A percentile compares a stretch with the other conserved stretches of the same genome.
phyloP scores from a whole-genome alignment of 495 filamentous ascomycete genomes.

The Aspergillus nanangensis region DNA sequence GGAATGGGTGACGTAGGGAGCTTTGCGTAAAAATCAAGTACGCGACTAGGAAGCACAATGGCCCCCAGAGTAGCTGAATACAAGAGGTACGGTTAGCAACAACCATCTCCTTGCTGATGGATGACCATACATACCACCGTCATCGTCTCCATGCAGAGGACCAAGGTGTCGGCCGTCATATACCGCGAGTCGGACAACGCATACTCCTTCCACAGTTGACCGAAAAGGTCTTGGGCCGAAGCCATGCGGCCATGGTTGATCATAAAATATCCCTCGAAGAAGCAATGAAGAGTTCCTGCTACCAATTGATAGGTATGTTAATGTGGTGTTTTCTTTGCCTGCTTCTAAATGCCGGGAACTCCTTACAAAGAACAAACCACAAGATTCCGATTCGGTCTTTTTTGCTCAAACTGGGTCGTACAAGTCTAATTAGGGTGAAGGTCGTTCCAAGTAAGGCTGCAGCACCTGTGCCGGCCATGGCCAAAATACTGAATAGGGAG shows the following conservation, averaged over 20 bases:
- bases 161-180: constrained; percentile 71
- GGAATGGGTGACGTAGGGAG: constrained; percentile 64
- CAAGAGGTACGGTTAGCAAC: too few species aligned
- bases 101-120: neutral
- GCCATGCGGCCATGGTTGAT: constrained; percentile 59
- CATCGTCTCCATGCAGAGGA: constrained; percentile 79
- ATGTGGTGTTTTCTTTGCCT: too few species aligned
- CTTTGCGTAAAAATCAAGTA: constrained; percentile 54
- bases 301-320: too few species aligned
- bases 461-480: constrained; percentile 47
- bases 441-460: constrained; percentile 48
- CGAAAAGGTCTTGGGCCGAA: constrained; percentile 57
- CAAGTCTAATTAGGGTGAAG: constrained; percentile 38
- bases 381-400: constrained; percentile 53
- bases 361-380: constrained; percentile 65
- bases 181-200: constrained; percentile 79
- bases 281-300: constrained; percentile 67
- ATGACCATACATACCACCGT: constrained; percentile 74
- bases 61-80: constrained; percentile 77
- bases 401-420: constrained; percentile 40
- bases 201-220: constrained; percentile 89
- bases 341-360: too few species aligned
- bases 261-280: constrained; percentile 86
- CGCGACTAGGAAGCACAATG: constrained; percentile 68
- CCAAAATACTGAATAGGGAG: constrained; percentile 48